Percentiles rank a stretch among this genome's conserved stretches.
Conservation (phyloP, 257 asterid genomes). For the Sherardia arvensis region DNA sequence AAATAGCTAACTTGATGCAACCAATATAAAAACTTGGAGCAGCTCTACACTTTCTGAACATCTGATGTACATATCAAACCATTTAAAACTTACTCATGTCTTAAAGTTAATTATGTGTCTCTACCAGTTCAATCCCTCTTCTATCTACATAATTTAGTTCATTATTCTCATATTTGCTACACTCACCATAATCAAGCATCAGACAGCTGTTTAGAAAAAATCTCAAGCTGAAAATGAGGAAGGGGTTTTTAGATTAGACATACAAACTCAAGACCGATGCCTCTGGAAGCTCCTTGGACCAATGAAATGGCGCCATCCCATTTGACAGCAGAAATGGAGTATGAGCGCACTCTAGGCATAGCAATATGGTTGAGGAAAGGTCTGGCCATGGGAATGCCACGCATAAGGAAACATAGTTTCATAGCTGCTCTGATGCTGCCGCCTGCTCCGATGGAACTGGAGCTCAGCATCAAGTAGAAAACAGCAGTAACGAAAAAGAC, state of each 20-base stretch:
- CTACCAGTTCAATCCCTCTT: neutral
- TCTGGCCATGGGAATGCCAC: slow-evolving; percentile 21
- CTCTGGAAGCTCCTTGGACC: slow-evolving; percentile 99
- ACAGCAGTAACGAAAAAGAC: no score
- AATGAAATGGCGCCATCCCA: slow-evolving; percentile 68
- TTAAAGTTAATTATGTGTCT: neutral
- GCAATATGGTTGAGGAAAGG: slow-evolving; percentile 18
- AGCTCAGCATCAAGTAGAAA: no score
- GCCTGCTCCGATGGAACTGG: no score
- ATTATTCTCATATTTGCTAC: neutral
- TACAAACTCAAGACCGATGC: slow-evolving; percentile 94
- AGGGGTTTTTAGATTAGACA: slow-evolving; percentile 14
- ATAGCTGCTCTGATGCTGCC: no score
- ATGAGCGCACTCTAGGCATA: slow-evolving; percentile 19
- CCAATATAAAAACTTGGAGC: neutral
- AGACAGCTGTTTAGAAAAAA: no score
- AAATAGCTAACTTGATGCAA: neutral
- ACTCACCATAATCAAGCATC: neutral
- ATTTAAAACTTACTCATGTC: neutral
- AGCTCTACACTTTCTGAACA: neutral
- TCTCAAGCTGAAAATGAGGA: neutral
- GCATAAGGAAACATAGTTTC: slow-evolving; percentile 13
- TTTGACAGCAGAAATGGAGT: slow-evolving; percentile 24
- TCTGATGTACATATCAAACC: neutral
- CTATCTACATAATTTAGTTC: neutral